Conservation (phyloP, 495 filamentous ascomycete species). For the Aspergillus leporis region DNA sequence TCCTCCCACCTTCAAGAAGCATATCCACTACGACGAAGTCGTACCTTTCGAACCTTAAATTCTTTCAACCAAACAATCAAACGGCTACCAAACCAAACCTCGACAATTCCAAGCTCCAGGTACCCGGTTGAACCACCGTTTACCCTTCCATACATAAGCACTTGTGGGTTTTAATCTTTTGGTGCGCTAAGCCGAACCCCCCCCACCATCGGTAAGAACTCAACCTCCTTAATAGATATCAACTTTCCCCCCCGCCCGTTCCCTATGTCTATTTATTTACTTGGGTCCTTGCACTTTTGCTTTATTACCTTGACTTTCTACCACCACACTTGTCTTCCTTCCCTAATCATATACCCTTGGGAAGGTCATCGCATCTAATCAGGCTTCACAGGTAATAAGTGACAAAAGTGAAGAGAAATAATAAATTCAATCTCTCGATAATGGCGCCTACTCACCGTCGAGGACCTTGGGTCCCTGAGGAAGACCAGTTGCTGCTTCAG, state of each 20-base stretch:
- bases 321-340: not conserved
- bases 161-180: conserved; percentile 4
- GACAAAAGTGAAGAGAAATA: not conserved
- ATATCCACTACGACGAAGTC: conserved; percentile 24
- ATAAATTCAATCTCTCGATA: conserved; percentile 5
- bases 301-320: not conserved
- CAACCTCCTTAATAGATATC: not conserved
- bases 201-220: conserved; percentile 3
- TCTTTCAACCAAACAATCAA: conserved; percentile 3
- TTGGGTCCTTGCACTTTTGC: not conserved
- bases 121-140: conserved; percentile 6
- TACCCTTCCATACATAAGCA: not conserved
- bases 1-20: conserved; percentile 14
- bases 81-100: conserved; percentile 4
- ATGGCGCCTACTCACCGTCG: conserved; percentile 64
- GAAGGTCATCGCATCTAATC: conserved; percentile 4
- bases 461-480: conserved; percentile 85
- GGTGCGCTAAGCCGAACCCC: not conserved
- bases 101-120: not conserved
- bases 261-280: not conserved
- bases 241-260: conserved; percentile 3
- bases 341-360: not conserved
- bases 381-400: conserved; percentile 1
- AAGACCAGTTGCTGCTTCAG: conserved; percentile 71
- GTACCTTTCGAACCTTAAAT: conserved; percentile 10